These are phyloP conservation scores for Fusarium sp. DNA, from an alignment of 2,329 filamentous ascomycete genomes.

Conservation along the genomic window DNA sequence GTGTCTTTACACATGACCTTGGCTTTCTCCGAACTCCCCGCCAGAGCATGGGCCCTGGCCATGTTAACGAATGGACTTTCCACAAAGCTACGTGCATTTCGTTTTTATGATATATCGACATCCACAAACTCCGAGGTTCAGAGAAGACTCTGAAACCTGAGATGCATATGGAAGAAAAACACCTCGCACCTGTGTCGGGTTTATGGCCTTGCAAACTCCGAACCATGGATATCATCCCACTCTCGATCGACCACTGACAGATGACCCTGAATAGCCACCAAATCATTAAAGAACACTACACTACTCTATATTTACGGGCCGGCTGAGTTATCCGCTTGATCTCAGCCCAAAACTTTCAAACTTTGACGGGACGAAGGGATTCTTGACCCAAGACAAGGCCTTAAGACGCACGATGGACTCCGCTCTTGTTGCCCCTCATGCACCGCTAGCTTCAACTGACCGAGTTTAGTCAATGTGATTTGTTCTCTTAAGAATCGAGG, in stretches of 20 bases:
- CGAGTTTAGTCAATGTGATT: constrained; percentile 31
- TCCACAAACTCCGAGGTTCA: neutral
- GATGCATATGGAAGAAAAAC: constrained; percentile 2
- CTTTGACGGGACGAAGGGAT: constrained; percentile 5
- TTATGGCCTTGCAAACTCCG: constrained; percentile 43
- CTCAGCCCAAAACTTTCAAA: constrained; percentile 7
- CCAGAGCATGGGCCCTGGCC: constrained; percentile 2
- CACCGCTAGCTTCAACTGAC: constrained; percentile 16
- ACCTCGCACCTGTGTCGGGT: constrained; percentile 22
- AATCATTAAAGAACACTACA: neutral
- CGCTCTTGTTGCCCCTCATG: constrained; percentile 10
- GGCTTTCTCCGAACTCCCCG: neutral
- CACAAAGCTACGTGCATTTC: constrained; percentile 5
- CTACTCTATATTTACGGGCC: constrained; percentile 16
- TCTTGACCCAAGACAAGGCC: constrained; percentile 2
- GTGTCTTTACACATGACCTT: neutral
- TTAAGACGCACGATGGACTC: constrained; percentile 1
- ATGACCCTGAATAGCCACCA: neutral
- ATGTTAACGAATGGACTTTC: constrained; percentile 20
- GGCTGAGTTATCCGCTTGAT: constrained; percentile 23
- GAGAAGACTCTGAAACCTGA: constrained; percentile 1
- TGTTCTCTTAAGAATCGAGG: constrained; percentile 29
- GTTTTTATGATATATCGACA: constrained; percentile 2
- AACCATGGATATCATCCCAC: constrained; percentile 8
- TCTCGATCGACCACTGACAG: constrained; percentile 12